phyloP scores from a whole-genome alignment of 2,329 filamentous ascomycete genomes.

The Fusarium sp. region DNA sequence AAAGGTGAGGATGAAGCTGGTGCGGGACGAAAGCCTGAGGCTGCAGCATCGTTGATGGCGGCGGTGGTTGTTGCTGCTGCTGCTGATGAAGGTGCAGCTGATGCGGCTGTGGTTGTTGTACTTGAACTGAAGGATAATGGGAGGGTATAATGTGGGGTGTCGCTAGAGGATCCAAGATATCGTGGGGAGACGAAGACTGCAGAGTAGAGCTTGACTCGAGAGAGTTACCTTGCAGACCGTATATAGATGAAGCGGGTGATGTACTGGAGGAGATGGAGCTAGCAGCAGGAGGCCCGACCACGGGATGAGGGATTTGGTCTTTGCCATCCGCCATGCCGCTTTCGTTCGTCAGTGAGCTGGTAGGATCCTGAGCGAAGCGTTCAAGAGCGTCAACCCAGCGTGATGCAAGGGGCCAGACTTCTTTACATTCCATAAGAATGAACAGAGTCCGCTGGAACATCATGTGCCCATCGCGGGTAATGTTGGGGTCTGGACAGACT shows the following conservation, averaged over 20 bases:
- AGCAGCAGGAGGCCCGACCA: slow-evolving; percentile 33
- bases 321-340: slow-evolving; percentile 67
- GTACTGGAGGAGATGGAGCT: slow-evolving; percentile 23
- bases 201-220: slow-evolving; percentile 30
- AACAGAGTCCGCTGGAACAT: slow-evolving; percentile 64
- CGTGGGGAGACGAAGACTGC: slow-evolving; percentile 31
- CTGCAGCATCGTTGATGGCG: slow-evolving; percentile 29
- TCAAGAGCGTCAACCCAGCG: slow-evolving; percentile 68
- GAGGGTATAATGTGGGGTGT: slow-evolving; percentile 19
- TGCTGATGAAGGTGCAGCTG: slow-evolving; percentile 22
- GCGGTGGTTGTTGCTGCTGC: slow-evolving; percentile 9
- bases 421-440: slow-evolving; percentile 65
- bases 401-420: slow-evolving; percentile 68
- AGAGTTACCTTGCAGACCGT: slow-evolving; percentile 22
- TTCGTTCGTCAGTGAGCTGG: slow-evolving; percentile 58
- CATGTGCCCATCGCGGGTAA: slow-evolving; percentile 59
- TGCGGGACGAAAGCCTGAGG: slow-evolving; percentile 41
- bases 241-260: slow-evolving; percentile 42
- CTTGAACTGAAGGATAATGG: slow-evolving; percentile 39
- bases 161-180: slow-evolving; percentile 32
- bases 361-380: slow-evolving; percentile 63
- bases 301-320: slow-evolving; percentile 52
- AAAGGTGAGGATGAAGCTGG: slow-evolving; percentile 32
- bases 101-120: slow-evolving; percentile 37
- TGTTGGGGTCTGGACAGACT: slow-evolving; percentile 61